Evolutionary conservation across 305 asterid genomes (phyloP), one percentile per base, ranked within the genome.

Genomic region (Solanum hybrid): DNA sequence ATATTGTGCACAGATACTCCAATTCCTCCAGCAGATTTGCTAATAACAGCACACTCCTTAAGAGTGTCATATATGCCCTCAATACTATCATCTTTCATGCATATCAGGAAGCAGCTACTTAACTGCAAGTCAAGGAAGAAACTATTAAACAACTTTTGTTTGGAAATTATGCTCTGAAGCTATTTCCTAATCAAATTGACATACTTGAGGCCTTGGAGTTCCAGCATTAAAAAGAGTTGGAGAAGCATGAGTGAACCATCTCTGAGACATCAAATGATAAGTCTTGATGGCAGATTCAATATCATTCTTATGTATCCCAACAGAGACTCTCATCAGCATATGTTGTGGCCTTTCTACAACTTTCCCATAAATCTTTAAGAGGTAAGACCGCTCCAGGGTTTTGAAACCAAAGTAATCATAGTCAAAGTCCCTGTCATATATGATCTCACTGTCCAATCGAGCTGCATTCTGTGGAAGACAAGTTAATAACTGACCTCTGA

Each of bases 21-120:
- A 90, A 97, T 97, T 87, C 99, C 99, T n/a, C 99, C 99, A 78
- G 99, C 99, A 88, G 99, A 96, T 91, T 97, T 96, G 93, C 99
- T 97, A 90, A 97, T 96, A 90, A 93, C 98, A 93, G 99, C 99
- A 92, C 99, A 96, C 92, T 97, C 99, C 93, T 95, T 95, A 60
- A 97, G 93, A 37, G 99, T 97, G 88, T 95, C 99, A 93, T 94
- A 97, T 86, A 97, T 97, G 88, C 99, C 99, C 89, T 96, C 99
- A 51, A 96, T 96, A 90, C 99, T 96, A 91, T 97, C 99, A 0
- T 96, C 99, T 93, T 97, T 97, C 99, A 96, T 96, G 93, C 99
- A 97, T 86, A 97, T 76, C 91, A 97, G 88, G 94, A 97, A 97
- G 91, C 99, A 97, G 91, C 99, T 97, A 93, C 99, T 97, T 91